Base-by-base conservation (phyloP, 2,329 filamentous ascomycete genomes). In the Colletotrichum sp. region DNA sequence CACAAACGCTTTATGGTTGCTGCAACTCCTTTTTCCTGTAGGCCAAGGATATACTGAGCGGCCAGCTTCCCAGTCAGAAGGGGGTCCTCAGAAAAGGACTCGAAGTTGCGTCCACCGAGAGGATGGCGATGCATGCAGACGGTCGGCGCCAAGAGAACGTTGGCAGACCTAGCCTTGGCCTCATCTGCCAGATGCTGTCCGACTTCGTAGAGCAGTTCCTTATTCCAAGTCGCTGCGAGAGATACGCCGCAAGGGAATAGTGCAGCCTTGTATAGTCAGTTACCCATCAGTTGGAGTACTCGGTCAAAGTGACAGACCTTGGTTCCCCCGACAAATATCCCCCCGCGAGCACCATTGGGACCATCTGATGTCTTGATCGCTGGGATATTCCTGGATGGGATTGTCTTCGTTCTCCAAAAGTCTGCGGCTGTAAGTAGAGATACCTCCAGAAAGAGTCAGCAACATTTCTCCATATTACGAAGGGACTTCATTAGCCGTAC, bases 51-150 rank as follows among this genome's bases (percentile, higher is more conserved):
- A 77, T 95, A 95, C 76, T 94, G 90, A 1, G 93, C 91, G 15
- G 94, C 93, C 76, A 96, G 86, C 77, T 93, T 94, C 36, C 94
- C 94, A 0, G 94, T 95, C 7, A 98, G 88, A 12, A 93, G 90
- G 1, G 95, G 95, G 79, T 97, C 95, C 83, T 97, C 95, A 0
- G 94, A 95, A 83, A 96, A 97, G 0, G 95, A 96, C 84, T 98
- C 95, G 79, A 97, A 98, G 78, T 96, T 96, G 76, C 95, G 90
- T 21, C 95, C 95, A n/a, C 95, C 95, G 0, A 97, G 88, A 1
- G 95, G 95, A 66, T 94, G 94, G 18, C 95, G 91, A 80, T 97
- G 95, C 88, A 95, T 93, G 85, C 95, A 96, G 39, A 96, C 92
- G 1, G 95, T 96, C 3, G 94, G 95, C 0, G 93, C 95, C 10